phyloP scores from a whole-genome alignment of 352 stramenopile species.

The Phytophthora sp. region DNA sequence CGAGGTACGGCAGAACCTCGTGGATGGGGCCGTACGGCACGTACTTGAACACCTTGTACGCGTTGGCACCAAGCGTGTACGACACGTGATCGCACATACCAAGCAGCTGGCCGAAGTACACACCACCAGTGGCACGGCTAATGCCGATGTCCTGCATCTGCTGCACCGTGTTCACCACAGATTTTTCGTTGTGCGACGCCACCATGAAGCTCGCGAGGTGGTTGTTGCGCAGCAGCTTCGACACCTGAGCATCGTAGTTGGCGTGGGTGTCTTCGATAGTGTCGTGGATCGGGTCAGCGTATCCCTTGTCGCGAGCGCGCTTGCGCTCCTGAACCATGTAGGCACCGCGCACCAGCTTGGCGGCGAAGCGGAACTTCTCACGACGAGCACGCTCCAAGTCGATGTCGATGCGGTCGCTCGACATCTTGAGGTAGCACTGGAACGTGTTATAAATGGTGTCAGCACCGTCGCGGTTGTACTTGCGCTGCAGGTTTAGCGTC shows the following conservation, averaged over 20 bases:
- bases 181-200: constrained; percentile 97
- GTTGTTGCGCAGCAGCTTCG: constrained; percentile 90
- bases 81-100: constrained; percentile 98
- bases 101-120: constrained; percentile 97
- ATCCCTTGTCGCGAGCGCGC: constrained; percentile 78
- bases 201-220: constrained; percentile 95
- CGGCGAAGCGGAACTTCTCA: constrained; percentile 94
- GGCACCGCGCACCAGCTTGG: constrained; percentile 97
- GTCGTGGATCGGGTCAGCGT: constrained; percentile 93
- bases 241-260: constrained; percentile 93
- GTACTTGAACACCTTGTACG: constrained; percentile 98
- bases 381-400: constrained; percentile 93
- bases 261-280: constrained; percentile 94
- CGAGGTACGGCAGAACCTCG: constrained; percentile 97
- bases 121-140: constrained; percentile 63
- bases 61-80: constrained; percentile 92
- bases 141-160: constrained; percentile 93
- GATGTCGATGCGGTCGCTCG: constrained; percentile 84
- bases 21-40: constrained; percentile 97
- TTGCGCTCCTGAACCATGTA: constrained; percentile 98
- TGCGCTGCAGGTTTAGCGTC: constrained; percentile 81
- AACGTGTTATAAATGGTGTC: constrained; percentile 98
- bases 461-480: constrained; percentile 89
- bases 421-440: constrained; percentile 98
- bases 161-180: constrained; percentile 92